Conservation (phyloP, 1,139 yeast genomes). For the Geotrichum armillariae region DNA sequence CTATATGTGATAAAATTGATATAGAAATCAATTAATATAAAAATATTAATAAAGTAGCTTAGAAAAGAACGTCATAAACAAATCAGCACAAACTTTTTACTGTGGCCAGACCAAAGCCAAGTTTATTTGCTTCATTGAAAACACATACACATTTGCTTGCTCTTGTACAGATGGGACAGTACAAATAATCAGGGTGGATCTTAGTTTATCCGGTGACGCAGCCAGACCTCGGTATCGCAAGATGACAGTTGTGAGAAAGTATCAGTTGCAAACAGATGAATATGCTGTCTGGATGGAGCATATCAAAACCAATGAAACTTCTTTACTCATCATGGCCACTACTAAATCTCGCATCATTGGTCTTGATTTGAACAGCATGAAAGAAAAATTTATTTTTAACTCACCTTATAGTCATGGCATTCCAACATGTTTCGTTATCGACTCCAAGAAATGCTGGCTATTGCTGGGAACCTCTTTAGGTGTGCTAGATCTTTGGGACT, state of each 20-base stretch:
- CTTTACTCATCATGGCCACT: constrained; percentile 48
- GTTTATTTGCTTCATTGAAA: constrained; percentile 50
- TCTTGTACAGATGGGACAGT: constrained; percentile 66
- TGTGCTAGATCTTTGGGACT: constrained; percentile 75
- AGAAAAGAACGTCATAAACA: constrained; percentile 63
- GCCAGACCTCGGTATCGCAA: constrained; percentile 37
- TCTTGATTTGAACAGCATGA: constrained; percentile 63
- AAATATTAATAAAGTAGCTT: constrained; percentile 36
- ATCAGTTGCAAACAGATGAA: constrained; percentile 43
- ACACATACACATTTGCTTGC: constrained; percentile 66
- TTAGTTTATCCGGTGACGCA: constrained; percentile 40
- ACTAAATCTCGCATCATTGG: constrained; percentile 54
- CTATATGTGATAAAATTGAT: background rate
- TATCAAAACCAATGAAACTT: constrained; percentile 35
- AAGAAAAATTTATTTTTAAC: constrained; percentile 44
- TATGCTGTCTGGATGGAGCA: constrained; percentile 49
- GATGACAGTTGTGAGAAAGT: constrained; percentile 49
- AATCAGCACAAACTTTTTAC: constrained; percentile 47
- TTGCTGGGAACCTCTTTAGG: constrained; percentile 77
- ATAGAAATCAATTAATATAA: background rate
- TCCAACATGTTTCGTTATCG: constrained; percentile 61
- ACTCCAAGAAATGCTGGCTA: constrained; percentile 57
- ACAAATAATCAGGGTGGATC: constrained; percentile 57
- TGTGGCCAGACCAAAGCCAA: constrained; percentile 35
- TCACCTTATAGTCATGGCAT: constrained; percentile 68